A percentile compares a stretch with the other conserved stretches of the same genome.
Evolutionary conservation across 1,284 basidiomycete species (phyloP).

Genomic region (Sanguinoderma infundibulare): DNA sequence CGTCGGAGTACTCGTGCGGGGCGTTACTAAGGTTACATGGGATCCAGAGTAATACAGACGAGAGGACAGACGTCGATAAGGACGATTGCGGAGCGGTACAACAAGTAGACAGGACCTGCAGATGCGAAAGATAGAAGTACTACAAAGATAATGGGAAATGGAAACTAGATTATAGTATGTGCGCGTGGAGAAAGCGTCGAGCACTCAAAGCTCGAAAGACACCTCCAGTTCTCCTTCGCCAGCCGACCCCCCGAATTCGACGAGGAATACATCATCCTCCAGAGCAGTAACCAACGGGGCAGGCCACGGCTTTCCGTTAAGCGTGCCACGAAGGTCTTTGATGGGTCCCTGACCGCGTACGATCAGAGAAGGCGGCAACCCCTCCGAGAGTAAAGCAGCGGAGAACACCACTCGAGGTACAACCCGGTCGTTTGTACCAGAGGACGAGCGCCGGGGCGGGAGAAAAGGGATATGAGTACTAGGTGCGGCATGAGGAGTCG

Average conservation of each 20-base stretch:
- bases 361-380: background rate
- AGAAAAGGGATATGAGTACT: background rate
- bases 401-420: conserved; percentile 1
- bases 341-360: background rate
- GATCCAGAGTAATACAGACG: conserved; percentile 14
- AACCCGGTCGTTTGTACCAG: background rate
- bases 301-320: conserved; percentile 1
- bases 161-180: background rate
- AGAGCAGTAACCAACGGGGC: background rate
- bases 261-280: conserved; percentile 7
- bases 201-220: conserved; percentile 6
- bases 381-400: background rate
- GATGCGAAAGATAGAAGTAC: background rate
- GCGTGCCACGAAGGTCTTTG: conserved; percentile 1
- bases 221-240: conserved; percentile 21
- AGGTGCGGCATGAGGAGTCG: background rate
- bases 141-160: background rate
- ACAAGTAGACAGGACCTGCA: conserved; percentile 2
- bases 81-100: too few species aligned
- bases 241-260: conserved; percentile 12
- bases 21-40: conserved; percentile 2
- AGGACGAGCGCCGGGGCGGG: background rate
- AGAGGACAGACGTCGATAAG: conserved; percentile 1
- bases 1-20: conserved; percentile 4
- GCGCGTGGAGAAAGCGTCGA: background rate